phyloP scores from a whole-genome alignment of 345 rosid species.

The Luvunga scandens region DNA sequence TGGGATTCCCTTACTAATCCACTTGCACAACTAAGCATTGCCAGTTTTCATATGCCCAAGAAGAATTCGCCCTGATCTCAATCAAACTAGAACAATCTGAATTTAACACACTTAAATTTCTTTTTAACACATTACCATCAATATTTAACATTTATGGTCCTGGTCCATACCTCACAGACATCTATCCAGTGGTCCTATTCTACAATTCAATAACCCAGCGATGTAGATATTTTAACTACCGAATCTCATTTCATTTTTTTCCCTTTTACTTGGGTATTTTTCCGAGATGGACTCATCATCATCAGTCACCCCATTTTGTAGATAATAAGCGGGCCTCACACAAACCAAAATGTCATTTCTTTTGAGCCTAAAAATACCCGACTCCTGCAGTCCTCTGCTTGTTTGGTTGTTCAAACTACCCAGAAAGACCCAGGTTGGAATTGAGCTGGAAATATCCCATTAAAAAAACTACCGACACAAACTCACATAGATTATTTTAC shows the following conservation, averaged over 20 bases:
- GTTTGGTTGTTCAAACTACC: not conserved
- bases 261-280: not conserved
- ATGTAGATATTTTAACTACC: conserved; percentile 17
- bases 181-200: conserved; percentile 18
- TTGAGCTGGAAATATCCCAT: not conserved
- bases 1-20: not conserved
- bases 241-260: not conserved
- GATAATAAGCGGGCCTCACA: conserved; percentile 12
- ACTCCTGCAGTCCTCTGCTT: not conserved
- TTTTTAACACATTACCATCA: not conserved
- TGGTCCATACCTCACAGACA: not conserved
- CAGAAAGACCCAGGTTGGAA: not conserved
- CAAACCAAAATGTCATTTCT: not conserved
- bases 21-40: not conserved
- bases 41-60: not conserved
- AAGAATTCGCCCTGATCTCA: not conserved
- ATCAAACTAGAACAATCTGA: not conserved
- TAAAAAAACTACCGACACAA: not conserved
- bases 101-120: not conserved
- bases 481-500: not conserved
- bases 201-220: conserved; percentile 3
- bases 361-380: not conserved
- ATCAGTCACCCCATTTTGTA: not conserved
- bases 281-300: not conserved
- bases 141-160: conserved; percentile 10